Percentiles rank a stretch among this genome's conserved stretches.
These are phyloP conservation scores for Leishmania amazonensis DNA, from an alignment of 208 protist genomes.

Conservation along the genomic window DNA sequence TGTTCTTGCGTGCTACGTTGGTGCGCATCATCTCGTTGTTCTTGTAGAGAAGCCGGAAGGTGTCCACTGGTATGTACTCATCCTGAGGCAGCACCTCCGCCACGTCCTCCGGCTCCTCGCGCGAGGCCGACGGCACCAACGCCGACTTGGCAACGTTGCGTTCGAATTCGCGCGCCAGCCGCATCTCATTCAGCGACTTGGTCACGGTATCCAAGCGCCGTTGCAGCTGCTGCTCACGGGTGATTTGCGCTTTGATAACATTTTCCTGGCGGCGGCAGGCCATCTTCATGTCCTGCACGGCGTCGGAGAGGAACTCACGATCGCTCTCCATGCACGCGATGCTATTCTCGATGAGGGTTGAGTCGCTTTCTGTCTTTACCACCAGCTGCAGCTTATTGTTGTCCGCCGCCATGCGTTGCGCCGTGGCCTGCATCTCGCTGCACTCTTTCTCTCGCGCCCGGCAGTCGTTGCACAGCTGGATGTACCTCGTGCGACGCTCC, in stretches of 20 bases:
- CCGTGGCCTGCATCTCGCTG: conserved; percentile 58
- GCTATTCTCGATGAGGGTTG: conserved; percentile 54
- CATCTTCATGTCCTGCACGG: conserved; percentile 69
- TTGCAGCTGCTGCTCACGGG: conserved; percentile 85
- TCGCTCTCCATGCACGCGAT: conserved; percentile 76
- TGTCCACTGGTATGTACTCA: conserved; percentile 84
- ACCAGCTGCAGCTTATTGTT: conserved; percentile 36
- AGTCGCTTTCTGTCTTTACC: conserved; percentile 46
- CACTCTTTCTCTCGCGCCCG: conserved; percentile 73
- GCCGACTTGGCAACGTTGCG: conserved; percentile 74
- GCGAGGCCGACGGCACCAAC: conserved; percentile 67
- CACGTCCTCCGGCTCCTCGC: conserved; percentile 82
- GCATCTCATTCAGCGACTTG: conserved; percentile 81
- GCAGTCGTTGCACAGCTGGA: conserved; percentile 74
- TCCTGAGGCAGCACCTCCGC: conserved; percentile 74
- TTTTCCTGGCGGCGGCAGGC: conserved; percentile 73
- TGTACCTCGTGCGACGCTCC: conserved; percentile 53
- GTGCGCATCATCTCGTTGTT: conserved; percentile 86
- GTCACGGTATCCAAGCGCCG: conserved; percentile 72
- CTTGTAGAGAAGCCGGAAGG: conserved; percentile 85
- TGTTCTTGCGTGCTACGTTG: conserved; percentile 87
- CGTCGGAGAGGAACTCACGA: conserved; percentile 71
- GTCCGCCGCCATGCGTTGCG: conserved; percentile 49
- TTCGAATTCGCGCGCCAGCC: conserved; percentile 78
- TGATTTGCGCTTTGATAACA: conserved; percentile 79